A percentile compares a stretch with the other conserved stretches of the same genome.
Conservation (phyloP, 2,329 filamentous ascomycete species). For the Immersiporthe knoxdaviesiana region DNA sequence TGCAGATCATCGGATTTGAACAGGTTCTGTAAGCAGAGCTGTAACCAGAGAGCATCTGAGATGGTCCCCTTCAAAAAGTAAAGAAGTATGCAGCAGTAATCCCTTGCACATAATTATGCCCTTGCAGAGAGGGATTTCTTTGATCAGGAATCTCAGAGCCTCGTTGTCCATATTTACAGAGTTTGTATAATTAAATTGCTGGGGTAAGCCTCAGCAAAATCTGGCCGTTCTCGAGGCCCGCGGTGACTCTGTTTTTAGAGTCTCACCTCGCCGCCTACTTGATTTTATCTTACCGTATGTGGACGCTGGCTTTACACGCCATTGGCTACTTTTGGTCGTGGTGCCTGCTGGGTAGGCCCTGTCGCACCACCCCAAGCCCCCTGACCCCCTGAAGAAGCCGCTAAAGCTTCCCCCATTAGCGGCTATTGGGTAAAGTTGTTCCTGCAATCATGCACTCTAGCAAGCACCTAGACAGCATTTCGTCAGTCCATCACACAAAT, state of each 20-base stretch:
- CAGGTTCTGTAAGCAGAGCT: not conserved
- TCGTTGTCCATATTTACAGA: not conserved
- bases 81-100: no score
- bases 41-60: no score
- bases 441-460: not conserved
- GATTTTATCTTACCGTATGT: not conserved
- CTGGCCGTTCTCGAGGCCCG: not conserved
- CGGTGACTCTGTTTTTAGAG: slow-evolving; percentile 2
- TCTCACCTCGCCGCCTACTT: not conserved
- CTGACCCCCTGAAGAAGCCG: not conserved
- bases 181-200: not conserved
- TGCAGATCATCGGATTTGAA: not conserved
- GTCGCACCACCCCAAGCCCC: not conserved
- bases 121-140: not conserved
- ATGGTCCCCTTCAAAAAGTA: no score
- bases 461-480: not conserved
- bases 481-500: not conserved
- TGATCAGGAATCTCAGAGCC: not conserved
- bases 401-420: no score
- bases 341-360: not conserved
- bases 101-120: not conserved
- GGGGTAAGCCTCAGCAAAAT: not conserved
- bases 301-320: not conserved
- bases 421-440: not conserved
- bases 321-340: not conserved